Percentiles rank a stretch among this genome's conserved stretches.
These are phyloP conservation scores for Ustilago lituana DNA, from an alignment of 1,284 basidiomycete genomes.

Conservation along the genomic window DNA sequence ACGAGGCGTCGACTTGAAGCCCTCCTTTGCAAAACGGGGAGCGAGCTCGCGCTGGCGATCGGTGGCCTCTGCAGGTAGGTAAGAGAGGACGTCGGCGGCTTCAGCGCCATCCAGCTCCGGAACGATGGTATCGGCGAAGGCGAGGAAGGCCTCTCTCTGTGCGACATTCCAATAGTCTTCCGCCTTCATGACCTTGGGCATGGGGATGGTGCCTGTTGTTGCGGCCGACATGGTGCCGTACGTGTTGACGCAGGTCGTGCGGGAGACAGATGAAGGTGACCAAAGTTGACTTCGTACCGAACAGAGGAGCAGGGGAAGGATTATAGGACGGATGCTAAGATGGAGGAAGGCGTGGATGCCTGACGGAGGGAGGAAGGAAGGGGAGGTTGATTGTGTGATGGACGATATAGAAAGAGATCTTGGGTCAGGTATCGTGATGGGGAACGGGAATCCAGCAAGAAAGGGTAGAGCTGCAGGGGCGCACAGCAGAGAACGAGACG, in stretches of 20 bases:
- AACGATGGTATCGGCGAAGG: constrained; percentile 62
- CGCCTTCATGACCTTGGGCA: constrained; percentile 46
- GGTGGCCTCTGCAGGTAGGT: constrained; percentile 51
- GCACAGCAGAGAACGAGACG: too few relatives aligned
- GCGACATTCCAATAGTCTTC: constrained; percentile 41
- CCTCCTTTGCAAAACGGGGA: constrained; percentile 48
- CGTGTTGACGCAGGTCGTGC: background rate
- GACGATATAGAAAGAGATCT: too few relatives aligned
- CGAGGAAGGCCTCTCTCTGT: constrained; percentile 52
- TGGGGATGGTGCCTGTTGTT: constrained; percentile 17
- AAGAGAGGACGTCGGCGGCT: constrained; percentile 49
- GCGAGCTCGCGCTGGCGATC: constrained; percentile 56
- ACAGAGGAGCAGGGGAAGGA: too few relatives aligned
- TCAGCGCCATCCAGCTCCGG: constrained; percentile 56
- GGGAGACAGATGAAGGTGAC: background rate
- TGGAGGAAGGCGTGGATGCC: too few relatives aligned
- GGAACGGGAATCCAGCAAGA: too few relatives aligned
- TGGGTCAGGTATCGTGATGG: too few relatives aligned
- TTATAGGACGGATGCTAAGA: too few relatives aligned
- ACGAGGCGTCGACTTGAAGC: constrained; percentile 53
- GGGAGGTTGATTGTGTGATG: too few relatives aligned
- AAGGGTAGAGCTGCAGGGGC: too few relatives aligned
- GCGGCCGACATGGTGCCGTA: constrained; percentile 27
- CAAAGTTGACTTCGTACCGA: background rate
- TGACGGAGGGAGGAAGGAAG: too few relatives aligned